Evolutionary conservation across 192 early-diverging fungal species (phyloP), one percentile per base, ranked within the genome.

Genomic region (Podila epigama): DNA sequence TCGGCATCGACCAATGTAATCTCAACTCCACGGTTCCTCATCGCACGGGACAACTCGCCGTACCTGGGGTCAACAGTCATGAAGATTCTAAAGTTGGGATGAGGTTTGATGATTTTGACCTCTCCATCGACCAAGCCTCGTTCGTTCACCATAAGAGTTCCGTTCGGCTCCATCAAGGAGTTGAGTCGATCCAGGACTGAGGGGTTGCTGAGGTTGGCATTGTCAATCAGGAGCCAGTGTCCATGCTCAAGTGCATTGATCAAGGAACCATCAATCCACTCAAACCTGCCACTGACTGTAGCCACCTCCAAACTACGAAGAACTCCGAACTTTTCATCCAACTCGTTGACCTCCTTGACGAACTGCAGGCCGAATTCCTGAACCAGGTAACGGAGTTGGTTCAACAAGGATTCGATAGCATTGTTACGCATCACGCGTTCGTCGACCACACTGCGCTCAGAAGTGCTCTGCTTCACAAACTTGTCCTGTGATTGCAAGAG

Each of bases 11-110:
- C 77, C 1, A 96, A 75, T 25, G 86, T 83, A 27, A 99, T 88
- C 81, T 99, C 97, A n/a, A 98, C 90, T 52, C 95, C 95, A 60
- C 97, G 92, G 72, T 99, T 99, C 52, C 97, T 82, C 97, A 99
- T 99, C 4, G 97, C 96, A 10, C 97, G 86, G 10, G 95, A 96
- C 31, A 99, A 83, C 81, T 99, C 96, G 35, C 97, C 97, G 67
- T 92, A 86, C 42, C 86, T 84, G 15, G 97, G 96, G 75, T 99
- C 94, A 34, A 97, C 90, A 0, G 95, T 93, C 94, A 99, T 94
- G 70, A 99, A 94, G 54, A 99, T 91, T 31, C 97, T 85, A 84
- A 99, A 99, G 66, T 94, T 90, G 20, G 86, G 86, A 63, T 97
- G 96, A 11, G 95, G 95, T 20, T 81, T 72, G 42, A 97, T 88